A percentile compares a stretch with the other conserved stretches of the same genome.
phyloP scores from a whole-genome alignment of 331 rosid genomes.

The Telfairia occidentalis region DNA sequence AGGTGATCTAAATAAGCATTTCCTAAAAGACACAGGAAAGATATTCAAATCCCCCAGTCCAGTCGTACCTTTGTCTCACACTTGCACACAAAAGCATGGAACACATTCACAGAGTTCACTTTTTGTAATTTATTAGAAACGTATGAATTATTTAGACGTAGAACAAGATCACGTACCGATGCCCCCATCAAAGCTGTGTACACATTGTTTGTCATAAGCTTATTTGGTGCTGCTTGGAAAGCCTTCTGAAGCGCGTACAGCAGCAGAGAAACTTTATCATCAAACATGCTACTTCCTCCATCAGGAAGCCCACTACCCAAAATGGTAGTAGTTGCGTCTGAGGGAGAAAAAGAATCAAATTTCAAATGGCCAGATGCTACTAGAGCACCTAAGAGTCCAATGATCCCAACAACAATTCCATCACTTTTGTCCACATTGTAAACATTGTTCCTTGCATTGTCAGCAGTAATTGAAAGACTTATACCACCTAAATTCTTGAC shows the following conservation, averaged over 20 bases:
- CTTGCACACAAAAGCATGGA: not conserved
- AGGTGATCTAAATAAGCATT: constrained; percentile 5
- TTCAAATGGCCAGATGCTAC: constrained; percentile 75
- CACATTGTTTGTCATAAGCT: constrained; percentile 74
- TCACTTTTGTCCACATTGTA: constrained; percentile 79
- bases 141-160: not conserved
- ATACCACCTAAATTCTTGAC: constrained; percentile 82
- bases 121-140: not conserved
- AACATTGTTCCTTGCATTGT: constrained; percentile 90
- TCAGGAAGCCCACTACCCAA: constrained; percentile 62
- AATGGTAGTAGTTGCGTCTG: constrained; percentile 48
- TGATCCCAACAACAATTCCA: constrained; percentile 78
- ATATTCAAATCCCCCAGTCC: not conserved
- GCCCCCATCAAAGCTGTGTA: constrained; percentile 80
- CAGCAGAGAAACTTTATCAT: constrained; percentile 81
- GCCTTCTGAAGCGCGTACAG: constrained; percentile 89
- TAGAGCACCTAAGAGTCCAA: constrained; percentile 72
- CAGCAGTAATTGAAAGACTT: constrained; percentile 76
- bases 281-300: constrained; percentile 81
- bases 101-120: not conserved
- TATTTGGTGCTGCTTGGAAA: constrained; percentile 82
- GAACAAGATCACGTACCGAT: constrained; percentile 45
- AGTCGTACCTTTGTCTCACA: not conserved
- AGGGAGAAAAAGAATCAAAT: constrained; percentile 40
- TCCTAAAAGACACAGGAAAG: constrained; percentile 1